Base-by-base conservation (phyloP, 306 rosid species). In the Sicyos edulis region DNA sequence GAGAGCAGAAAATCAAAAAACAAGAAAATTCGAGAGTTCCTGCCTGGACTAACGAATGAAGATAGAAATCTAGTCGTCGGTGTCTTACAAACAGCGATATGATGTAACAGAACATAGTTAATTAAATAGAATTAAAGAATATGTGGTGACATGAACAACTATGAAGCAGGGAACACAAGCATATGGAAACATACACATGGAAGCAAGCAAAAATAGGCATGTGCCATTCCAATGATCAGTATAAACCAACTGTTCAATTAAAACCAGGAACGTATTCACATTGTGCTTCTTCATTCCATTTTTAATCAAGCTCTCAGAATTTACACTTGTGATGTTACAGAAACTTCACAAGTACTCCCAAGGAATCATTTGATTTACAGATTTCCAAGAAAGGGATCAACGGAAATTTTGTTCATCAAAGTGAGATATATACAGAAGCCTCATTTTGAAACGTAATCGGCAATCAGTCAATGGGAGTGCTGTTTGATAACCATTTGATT, bases 361-460 rank as follows among this genome's bases (percentile, higher is more conserved):
- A 29, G 69, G 50, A 34, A 62, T n/a, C 69, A 16, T 34, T 34
- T 8, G 22, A 3, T 61, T 61, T 32, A 61, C 68, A 61, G 68
- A 22, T 13, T 34, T n/a, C 68, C 68, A 29, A 32, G 47, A 26
- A 26, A 60, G 17, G 20, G 45, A 24, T 60, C 6, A 32, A 14
- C 11, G 24, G 24, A 34, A 15, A 16, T 62, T 61, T 62, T 21
- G 49, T 62, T 22, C 50, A 34, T 16, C 49, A 62, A 62, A 62
- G 69, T 37, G 69, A 34, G 15, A 32, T 34, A 21, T 9, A 62
- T 0, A 37, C 50, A 62, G 14, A 62, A 62, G 50, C 10, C 21
- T 62, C 50, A 16, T 7, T 62, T 34, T 0, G 7, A 21, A 62
- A 10, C 22, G 4, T 34, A 34, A 22, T 22, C 21, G 34, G 34